Evolutionary conservation across 352 stramenopile species (phyloP), one percentile per base, ranked within the genome.

Genomic region (Pythium folliculosum): DNA sequence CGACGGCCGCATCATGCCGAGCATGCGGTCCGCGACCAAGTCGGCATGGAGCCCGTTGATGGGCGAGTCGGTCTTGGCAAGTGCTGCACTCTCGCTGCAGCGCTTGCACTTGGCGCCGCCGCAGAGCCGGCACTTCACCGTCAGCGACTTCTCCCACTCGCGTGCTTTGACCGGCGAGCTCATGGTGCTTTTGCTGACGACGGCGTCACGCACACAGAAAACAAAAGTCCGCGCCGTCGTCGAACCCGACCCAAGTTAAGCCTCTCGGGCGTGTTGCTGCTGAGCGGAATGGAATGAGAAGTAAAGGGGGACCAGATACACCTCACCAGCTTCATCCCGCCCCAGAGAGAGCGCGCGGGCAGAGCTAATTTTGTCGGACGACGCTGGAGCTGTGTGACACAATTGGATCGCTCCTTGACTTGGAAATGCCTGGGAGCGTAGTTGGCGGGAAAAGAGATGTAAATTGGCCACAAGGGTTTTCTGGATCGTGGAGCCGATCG

Each of bases 1-100:
- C 16, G 84, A 95, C 35, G 89, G 90, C 23, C 90, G 78, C 85
- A 97, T 95, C 88, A 96, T 97, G n/a, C 81, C 89, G 37, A 97
- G 75, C 9, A 96, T 84, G 40, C 82, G 85, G 48, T 96, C 84
- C 0, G 85, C 90, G 21, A 96, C 85, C 89, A 85, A 96, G 77
- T 95, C 81, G n/a, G 86, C 86, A 51, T 97, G 90, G 6, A 97
- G 69, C 1, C 88, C 87, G 7, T 73, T 70, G n/a, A 96, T 80
- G 0, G 88, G 84, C 17, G 81, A 90, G 69, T 92, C 77, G 12
- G 67, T 79, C 77, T 95, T 92, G 43, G 82, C 76, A 49, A 92
- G 61, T 21, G 85, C 84, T 10, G 86, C 83, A 62, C 76, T 88
- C 67, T 92, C 83, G 62, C 88, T 94, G 70, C 90, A 97, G 7